phyloP scores from a whole-genome alignment of 345 rosid species.

The Murraya koenigii region DNA sequence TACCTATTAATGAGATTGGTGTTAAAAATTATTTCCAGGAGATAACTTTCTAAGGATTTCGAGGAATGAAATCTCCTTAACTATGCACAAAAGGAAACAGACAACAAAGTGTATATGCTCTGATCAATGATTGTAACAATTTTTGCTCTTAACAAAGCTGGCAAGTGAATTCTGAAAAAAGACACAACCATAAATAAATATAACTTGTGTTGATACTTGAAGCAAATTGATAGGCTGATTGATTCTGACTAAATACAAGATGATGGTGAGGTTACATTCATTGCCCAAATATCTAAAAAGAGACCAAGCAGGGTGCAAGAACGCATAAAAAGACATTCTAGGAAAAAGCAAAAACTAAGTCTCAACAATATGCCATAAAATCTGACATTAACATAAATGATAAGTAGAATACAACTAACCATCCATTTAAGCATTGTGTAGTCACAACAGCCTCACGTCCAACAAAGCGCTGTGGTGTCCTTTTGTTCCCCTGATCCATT shows the following conservation, averaged over 20 bases:
- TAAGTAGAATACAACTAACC: slow-evolving; percentile 43
- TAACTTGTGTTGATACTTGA: background rate
- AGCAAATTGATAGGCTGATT: background rate
- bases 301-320: background rate
- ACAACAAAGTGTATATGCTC: background rate
- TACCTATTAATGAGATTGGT: slow-evolving; percentile 47
- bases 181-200: background rate
- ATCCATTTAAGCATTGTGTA: slow-evolving; percentile 95
- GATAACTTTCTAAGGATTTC: background rate
- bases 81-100: background rate
- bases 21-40: background rate
- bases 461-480: slow-evolving; percentile 89
- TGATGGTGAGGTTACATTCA: no score
- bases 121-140: background rate
- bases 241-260: background rate
- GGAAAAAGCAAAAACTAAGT: background rate
- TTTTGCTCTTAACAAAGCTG: background rate
- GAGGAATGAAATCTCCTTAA: background rate
- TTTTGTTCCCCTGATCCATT: slow-evolving; percentile 80
- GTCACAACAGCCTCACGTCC: slow-evolving; percentile 92
- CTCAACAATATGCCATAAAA: background rate
- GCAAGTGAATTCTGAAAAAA: background rate
- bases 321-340: background rate
- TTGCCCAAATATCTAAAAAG: background rate
- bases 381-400: background rate